Base-by-base conservation (phyloP, 768 basidiomycete species). In the Punctularia strigosozonata region DNA sequence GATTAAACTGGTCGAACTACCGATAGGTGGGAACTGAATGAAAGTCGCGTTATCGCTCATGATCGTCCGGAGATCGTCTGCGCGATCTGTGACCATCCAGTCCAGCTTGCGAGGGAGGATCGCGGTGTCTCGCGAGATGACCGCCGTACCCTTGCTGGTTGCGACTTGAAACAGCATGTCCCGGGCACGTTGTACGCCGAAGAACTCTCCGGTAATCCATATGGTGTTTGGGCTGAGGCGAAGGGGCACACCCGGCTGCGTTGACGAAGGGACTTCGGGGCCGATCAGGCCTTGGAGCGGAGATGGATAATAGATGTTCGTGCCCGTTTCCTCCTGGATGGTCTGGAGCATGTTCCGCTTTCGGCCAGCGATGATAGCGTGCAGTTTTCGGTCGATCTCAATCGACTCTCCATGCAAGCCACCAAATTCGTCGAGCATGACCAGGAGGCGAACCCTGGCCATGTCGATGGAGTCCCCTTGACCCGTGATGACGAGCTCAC, bases 191-290 rank as follows among this genome's bases (percentile, higher is more conserved):
- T 94, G 88, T 8, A 97, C 92, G 14, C 87, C 87, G 46, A 97
- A 94, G 56, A 94, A 95, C 59, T 97, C 94, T 30, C 94, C 94
- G 0, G 94, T 97, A 50, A 99, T 91, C 82, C 87, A 99, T 44
- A 98, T 82, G 17, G 80, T 62, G 54, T 87, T 89, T 43, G 67
- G 69, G 41, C 73, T 76, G 51, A 80, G 72, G 52, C 62, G 68
- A 58, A 53, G 58, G 50, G 60, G 24, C 15, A 48, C 50, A 22
- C 57, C 44, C 28, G 66, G 65, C 15, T 65, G 57, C 37, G 62
- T 59, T 1, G 53, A 38, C 33, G 57, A 55, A 13, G 48, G 48
- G 36, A 74, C 56, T 42, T 85, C 78, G 8, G 77, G 73, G 18
- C 87, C 84, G 30, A 87, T 66, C 18, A 92, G 73, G 28, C 85